Percentiles rank a stretch among this genome's conserved stretches.
These are phyloP conservation scores for Irpex sp. DNA, from an alignment of 1,284 basidiomycete species.

Conservation along the genomic window DNA sequence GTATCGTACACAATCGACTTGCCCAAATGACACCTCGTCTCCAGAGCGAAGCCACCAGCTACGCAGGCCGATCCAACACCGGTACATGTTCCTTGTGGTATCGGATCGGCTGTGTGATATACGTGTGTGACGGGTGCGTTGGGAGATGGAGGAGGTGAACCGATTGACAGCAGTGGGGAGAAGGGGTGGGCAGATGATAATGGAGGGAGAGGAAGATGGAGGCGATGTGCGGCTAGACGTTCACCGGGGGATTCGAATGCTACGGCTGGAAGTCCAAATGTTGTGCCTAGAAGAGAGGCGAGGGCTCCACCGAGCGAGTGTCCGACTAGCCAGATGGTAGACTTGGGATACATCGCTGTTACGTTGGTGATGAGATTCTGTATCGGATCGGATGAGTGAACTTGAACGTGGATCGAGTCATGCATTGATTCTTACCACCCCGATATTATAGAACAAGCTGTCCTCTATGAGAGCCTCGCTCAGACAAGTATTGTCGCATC, in stretches of 20 bases:
- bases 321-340: constrained; percentile 91
- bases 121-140: constrained; percentile 62
- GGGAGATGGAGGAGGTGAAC: constrained; percentile 39
- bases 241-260: constrained; percentile 95
- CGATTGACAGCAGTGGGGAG: constrained; percentile 23
- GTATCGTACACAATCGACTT: constrained; percentile 88
- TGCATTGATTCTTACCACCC: constrained; percentile 52
- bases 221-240: constrained; percentile 77
- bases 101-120: constrained; percentile 81
- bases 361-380: constrained; percentile 81
- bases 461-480: constrained; percentile 84
- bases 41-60: constrained; percentile 68
- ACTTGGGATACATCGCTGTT: constrained; percentile 75
- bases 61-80: constrained; percentile 63
- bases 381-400: not conserved
- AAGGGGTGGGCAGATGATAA: constrained; percentile 16
- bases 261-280: constrained; percentile 92
- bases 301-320: constrained; percentile 88
- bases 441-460: constrained; percentile 86
- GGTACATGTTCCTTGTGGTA: constrained; percentile 74
- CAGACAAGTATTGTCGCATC: constrained; percentile 84
- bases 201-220: constrained; percentile 80
- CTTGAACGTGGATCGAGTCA: not conserved
- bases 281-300: constrained; percentile 84
- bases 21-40: constrained; percentile 61